A percentile compares a stretch with the other conserved stretches of the same genome.
These are phyloP conservation scores for Calonectria montana DNA, from an alignment of 2,329 filamentous ascomycete genomes.

Conservation along the genomic window DNA sequence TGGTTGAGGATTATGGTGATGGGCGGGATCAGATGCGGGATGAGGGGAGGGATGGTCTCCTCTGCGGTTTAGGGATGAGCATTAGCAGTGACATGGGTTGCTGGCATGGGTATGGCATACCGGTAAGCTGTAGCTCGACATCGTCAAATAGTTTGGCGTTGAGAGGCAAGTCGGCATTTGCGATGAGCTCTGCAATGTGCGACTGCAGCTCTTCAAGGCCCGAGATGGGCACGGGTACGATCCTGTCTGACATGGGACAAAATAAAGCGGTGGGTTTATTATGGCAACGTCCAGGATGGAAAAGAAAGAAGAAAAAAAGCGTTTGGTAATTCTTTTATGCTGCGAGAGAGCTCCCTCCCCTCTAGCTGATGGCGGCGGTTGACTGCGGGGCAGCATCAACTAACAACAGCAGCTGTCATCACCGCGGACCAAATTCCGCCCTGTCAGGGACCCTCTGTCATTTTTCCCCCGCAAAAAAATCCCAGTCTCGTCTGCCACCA, in stretches of 20 bases:
- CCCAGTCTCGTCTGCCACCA: slow-evolving; percentile 9
- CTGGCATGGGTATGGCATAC: slow-evolving; percentile 42
- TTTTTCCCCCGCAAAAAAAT: slow-evolving; percentile 12
- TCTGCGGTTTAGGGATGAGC: slow-evolving; percentile 49
- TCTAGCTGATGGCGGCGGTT: not conserved
- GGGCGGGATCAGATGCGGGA: slow-evolving; percentile 64
- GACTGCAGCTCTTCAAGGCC: slow-evolving; percentile 65
- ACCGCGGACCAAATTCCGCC: slow-evolving; percentile 20
- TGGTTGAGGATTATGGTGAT: slow-evolving; percentile 64
- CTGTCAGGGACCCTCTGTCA: slow-evolving; percentile 11
- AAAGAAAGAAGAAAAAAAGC: not conserved
- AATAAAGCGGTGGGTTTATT: not conserved
- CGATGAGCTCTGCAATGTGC: slow-evolving; percentile 64
- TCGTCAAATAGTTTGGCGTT: slow-evolving; percentile 67
- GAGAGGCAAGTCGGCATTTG: slow-evolving; percentile 55
- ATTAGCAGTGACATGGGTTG: not conserved
- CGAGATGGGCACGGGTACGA: slow-evolving; percentile 58
- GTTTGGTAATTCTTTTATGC: not conserved
- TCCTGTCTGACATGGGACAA: slow-evolving; percentile 42
- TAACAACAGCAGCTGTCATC: slow-evolving; percentile 18
- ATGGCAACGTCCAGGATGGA: not conserved
- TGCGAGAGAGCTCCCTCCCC: not conserved
- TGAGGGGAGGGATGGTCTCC: slow-evolving; percentile 62
- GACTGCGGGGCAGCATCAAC: slow-evolving; percentile 20
- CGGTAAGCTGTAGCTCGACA: slow-evolving; percentile 68